These are phyloP conservation scores for Funneliformis mosseae DNA, from an alignment of 192 early-diverging fungal genomes.

Conservation along the genomic window DNA sequence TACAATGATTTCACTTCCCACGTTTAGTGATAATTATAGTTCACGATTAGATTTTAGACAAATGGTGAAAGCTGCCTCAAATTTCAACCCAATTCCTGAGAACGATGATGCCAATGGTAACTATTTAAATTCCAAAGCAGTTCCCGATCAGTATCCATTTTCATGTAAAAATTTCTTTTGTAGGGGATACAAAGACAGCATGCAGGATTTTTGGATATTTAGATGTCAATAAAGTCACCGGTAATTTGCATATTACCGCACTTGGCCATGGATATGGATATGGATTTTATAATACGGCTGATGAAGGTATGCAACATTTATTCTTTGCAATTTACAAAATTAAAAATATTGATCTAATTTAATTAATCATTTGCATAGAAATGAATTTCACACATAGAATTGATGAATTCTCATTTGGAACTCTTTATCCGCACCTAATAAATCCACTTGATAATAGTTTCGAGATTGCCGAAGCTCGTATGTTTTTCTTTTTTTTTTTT, in stretches of 20 bases:
- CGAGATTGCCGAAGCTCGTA: slow-evolving; percentile 64
- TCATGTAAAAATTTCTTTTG: neutral
- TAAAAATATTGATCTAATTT: neutral
- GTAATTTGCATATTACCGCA: slow-evolving; percentile 91
- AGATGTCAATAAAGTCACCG: slow-evolving; percentile 77
- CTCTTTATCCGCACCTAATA: slow-evolving; percentile 76
- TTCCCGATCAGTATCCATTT: neutral
- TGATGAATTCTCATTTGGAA: slow-evolving; percentile 89
- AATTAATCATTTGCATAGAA: slow-evolving; percentile 41
- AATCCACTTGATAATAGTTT: slow-evolving; percentile 88
- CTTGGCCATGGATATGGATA: slow-evolving; percentile 81
- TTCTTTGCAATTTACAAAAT: neutral
- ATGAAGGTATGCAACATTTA: slow-evolving; percentile 54
- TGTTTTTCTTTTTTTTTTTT: slow-evolving; percentile 13
- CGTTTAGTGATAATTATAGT: neutral
- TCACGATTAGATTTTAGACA: slow-evolving; percentile 14
- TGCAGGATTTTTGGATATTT: slow-evolving; percentile 79
- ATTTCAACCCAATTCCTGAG: neutral
- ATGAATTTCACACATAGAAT: slow-evolving; percentile 96
- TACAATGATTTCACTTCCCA: neutral
- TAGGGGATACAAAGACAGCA: slow-evolving; percentile 50
- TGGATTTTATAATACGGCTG: slow-evolving; percentile 61
- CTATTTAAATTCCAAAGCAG: neutral
- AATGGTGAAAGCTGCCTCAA: neutral
- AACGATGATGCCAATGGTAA: neutral